Base-by-base conservation (phyloP, 352 stramenopile species). In the Hyaloperonospora arabidopsidis region DNA sequence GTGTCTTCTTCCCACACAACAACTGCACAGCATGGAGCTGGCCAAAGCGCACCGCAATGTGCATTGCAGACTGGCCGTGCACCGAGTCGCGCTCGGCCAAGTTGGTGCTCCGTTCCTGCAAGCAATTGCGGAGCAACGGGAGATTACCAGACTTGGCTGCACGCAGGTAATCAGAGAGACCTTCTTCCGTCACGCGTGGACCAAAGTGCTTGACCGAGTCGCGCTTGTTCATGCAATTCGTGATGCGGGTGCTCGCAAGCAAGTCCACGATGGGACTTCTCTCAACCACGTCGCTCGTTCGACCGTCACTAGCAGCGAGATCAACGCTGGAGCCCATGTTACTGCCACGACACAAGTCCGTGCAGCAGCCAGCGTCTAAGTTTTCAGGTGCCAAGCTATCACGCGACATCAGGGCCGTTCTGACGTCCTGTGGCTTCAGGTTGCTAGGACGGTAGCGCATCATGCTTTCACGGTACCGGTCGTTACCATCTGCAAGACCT, bases 31-130 rank as follows among this genome's bases (percentile, higher is more conserved):
- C 73, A n/a, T 76, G 72, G 45, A 93, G 73, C 59, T 89, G 79
- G 18, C 83, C 83, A 38, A 86, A 81, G 25, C 83, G 83, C 29
- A 90, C 77, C 13, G 83, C 83, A 52, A 93, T 70, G 58, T 93
- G 83, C 52, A 93, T 68, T 5, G 80, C 83, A 18, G 76, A 82
- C 64, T 93, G 83, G 14, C 76, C 74, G 60, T 91, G 82, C 17
- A 85, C 65, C 0, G 79, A 66, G 45, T 93, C 83, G 14, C 75
- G 76, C 50, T 87, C 65, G 14, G 68, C 62, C 29, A 91, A 63
- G 45, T 90, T 69, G 2, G 74, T 89, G 45, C 58, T 75, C 45
- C 70, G 58, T 54, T 87, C 77, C 47, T 86, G 65, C 25, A 89
- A 58, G 36, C 63, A 79, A 0, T 59, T 47, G 36, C 74, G 75